phyloP scores from a whole-genome alignment of 1,284 basidiomycete species.

The Tylopilus sp. region DNA sequence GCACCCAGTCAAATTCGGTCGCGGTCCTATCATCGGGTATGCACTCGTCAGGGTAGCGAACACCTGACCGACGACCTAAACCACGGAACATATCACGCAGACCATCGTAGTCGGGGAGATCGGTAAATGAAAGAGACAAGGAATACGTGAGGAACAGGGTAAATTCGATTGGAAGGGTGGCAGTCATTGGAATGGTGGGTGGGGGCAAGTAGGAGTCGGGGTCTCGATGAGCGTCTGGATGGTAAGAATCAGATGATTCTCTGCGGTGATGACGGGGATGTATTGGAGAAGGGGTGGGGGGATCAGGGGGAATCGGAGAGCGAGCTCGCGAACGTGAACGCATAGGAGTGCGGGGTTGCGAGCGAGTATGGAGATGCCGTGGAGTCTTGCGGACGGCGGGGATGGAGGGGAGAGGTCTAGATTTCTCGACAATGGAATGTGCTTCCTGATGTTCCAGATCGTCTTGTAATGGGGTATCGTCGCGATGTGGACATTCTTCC shows the following conservation, averaged over 20 bases:
- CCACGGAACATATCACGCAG: conserved; percentile 85
- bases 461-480: conserved; percentile 24
- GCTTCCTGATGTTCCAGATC: conserved; percentile 18
- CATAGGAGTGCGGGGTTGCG: conserved; percentile 17
- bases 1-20: conserved; percentile 42
- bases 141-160: conserved; percentile 90
- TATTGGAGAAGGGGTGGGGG: too few relatives aligned
- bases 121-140: conserved; percentile 89
- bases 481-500: conserved; percentile 1
- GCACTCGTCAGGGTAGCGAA: conserved; percentile 58
- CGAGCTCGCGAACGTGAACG: too few relatives aligned
- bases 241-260: conserved; percentile 32
- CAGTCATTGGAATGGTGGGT: conserved; percentile 60
- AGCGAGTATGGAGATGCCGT: conserved; percentile 26
- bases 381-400: conserved; percentile 17
- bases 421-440: conserved; percentile 27
- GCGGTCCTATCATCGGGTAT: conserved; percentile 54
- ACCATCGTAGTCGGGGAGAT: conserved; percentile 92
- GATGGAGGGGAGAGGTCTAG: conserved; percentile 22
- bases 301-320: too few relatives aligned
- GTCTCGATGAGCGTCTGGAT: conserved; percentile 24
- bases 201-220: conserved; percentile 35
- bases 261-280: conserved; percentile 17
- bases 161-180: conserved; percentile 90
- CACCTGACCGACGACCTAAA: conserved; percentile 52